Evolutionary conservation across 306 rosid genomes (phyloP).

Genomic region (Rosa lucieae): DNA sequence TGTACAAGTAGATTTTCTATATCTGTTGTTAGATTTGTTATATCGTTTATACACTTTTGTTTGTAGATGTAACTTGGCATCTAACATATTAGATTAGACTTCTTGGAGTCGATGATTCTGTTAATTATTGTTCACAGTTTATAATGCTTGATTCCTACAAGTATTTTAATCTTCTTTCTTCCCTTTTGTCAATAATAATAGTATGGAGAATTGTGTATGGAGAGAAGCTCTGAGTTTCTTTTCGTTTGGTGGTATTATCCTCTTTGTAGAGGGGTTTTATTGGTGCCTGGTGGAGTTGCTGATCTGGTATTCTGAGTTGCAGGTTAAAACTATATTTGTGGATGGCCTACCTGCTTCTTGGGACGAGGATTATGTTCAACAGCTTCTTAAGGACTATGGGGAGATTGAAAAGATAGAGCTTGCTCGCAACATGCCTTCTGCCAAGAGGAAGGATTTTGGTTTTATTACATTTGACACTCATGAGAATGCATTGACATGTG

Average conservation of each 20-base stretch:
- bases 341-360: constrained; percentile 92
- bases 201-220: neutral
- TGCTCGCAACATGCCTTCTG: constrained; percentile 97
- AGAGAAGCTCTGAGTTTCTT: neutral
- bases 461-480: constrained; percentile 89
- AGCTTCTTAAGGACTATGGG: constrained; percentile 76
- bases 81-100: neutral
- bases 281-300: constrained; percentile 23
- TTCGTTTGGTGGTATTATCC: neutral
- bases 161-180: neutral
- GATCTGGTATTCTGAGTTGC: constrained; percentile 35
- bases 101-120: neutral
- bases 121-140: neutral
- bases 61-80: neutral
- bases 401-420: constrained; percentile 80
- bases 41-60: neutral
- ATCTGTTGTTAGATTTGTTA: neutral
- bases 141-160: neutral
- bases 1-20: neutral
- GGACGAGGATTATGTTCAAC: constrained; percentile 82
- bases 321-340: constrained; percentile 97
- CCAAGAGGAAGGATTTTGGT: constrained; percentile 94
- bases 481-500: constrained; percentile 85
- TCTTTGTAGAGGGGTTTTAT: neutral
- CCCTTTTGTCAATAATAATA: neutral